Percentiles rank a stretch among this genome's conserved stretches.
Conservation (phyloP, 139 green algal genomes). For the Haematococcus sp. region DNA sequence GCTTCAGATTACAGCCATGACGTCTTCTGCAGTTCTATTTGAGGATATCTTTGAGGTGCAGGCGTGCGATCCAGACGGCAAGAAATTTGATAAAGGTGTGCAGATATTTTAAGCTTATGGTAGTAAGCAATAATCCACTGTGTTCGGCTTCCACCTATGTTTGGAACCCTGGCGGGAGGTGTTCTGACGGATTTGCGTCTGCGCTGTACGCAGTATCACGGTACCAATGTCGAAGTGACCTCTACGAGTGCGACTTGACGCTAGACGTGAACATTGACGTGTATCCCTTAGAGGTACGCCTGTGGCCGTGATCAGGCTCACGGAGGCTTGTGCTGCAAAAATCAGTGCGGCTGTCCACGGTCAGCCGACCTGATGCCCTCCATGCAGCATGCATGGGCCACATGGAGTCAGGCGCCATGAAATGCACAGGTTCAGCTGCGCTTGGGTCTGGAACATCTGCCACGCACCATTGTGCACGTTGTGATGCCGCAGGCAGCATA, state of each 20-base stretch:
- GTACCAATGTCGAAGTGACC: conserved; percentile 71
- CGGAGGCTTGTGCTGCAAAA: no score
- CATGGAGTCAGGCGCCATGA: no score
- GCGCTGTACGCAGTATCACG: conserved; percentile 70
- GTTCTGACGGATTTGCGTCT: background rate
- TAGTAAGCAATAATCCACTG: background rate
- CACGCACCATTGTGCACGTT: no score
- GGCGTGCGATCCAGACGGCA: conserved; percentile 88
- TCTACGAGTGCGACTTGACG: conserved; percentile 91
- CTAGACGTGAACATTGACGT: conserved; percentile 94
- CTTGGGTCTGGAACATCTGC: no score
- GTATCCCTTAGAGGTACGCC: conserved; percentile 78
- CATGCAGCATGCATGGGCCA: no score
- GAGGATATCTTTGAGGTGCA: conserved; percentile 93
- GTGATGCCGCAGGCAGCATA: no score
- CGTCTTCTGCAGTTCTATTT: conserved; percentile 50
- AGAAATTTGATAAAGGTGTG: conserved; percentile 97
- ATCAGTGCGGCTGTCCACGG: no score
- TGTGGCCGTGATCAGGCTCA: background rate
- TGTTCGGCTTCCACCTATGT: no score
- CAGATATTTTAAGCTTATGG: background rate
- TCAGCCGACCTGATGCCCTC: no score
- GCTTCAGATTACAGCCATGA: no score
- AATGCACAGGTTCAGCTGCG: no score
- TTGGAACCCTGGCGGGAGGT: background rate